Base-by-base conservation (phyloP, 192 early-diverging fungal genomes). In the Geranomyces michiganensis region DNA sequence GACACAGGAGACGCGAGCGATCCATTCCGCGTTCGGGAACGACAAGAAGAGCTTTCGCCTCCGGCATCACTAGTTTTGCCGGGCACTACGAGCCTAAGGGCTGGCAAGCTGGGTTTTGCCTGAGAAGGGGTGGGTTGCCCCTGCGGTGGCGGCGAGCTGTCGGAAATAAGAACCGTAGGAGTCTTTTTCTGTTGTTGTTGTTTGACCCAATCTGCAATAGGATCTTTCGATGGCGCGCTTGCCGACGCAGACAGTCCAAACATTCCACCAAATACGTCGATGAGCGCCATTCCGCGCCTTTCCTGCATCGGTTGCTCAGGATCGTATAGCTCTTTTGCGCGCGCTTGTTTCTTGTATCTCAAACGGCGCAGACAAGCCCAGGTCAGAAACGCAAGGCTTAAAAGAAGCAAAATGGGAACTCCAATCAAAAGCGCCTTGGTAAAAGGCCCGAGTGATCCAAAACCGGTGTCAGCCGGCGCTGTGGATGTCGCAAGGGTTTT, bases 151-250 rank as follows among this genome's bases (percentile, higher is more conserved):
- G 7, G 21, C 31, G 17, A 19, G 17, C 31, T 60, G 51, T 27
- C 58, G 17, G 31, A 5, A 29, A 60, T 32, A 7, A 8, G 58
- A 3, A 29, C 26, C 24, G 27, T 8, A 8, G 27, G 27, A 60
- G 27, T 60, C 21, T 8, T 60, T 29, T 32, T 32, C 30, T 60
- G 2, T 9, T 41, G 58, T 29, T 60, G 51, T 17, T 60, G 58
- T 29, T 32, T 60, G 17, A 60, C 31, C 58, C 58, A 60, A 27
- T 60, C 58, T 29, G 58, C 58, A 2, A 60, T 29, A 29, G 58
- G 58, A 33, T 60, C 58, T 60, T 60, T 60, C 5, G 9, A 30
- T 29, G 58, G 3, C 51, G 6, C 51, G 51, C 7, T n/a, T 53
- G 19, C 51, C 51, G 24, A 4, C 3, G 7, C 24, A 26, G 51